Evolutionary conservation across 768 basidiomycete species (phyloP).

Genomic region (Rhodotorula sphaerocarpa): DNA sequence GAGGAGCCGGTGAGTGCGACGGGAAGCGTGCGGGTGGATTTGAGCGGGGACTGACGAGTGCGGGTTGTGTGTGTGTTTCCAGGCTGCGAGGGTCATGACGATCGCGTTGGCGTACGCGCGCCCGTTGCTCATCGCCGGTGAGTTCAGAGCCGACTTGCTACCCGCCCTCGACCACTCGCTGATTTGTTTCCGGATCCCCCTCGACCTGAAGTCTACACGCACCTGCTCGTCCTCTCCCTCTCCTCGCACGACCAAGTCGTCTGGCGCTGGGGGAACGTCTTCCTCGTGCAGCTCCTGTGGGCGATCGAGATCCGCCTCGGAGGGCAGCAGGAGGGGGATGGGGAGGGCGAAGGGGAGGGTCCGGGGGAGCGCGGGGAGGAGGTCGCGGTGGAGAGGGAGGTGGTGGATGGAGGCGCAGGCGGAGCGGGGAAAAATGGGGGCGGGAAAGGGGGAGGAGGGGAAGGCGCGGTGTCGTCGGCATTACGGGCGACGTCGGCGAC

Average conservation of each 20-base stretch:
- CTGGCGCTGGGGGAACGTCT: conserved; percentile 38
- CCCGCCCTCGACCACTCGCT: too few relatives aligned
- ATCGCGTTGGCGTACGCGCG: conserved; percentile 35
- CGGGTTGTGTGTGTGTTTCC: background rate
- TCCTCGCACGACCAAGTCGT: conserved; percentile 29
- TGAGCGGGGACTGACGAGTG: background rate
- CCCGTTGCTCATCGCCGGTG: conserved; percentile 33
- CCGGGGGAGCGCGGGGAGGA: conserved; percentile 8
- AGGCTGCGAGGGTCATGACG: conserved; percentile 33
- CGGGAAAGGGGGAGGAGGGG: too few relatives aligned
- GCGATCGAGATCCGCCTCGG: conserved; percentile 35
- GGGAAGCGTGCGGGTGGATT: background rate
- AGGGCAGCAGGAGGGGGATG: conserved; percentile 13
- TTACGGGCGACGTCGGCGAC: too few relatives aligned
- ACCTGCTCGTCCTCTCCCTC: conserved; percentile 23
- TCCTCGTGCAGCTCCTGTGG: conserved; percentile 32
- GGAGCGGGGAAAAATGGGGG: background rate
- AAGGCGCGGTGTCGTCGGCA: too few relatives aligned
- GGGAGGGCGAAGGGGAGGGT: background rate
- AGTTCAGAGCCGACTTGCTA: too few relatives aligned
- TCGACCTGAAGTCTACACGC: conserved; percentile 24
- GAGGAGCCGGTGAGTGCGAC: conserved; percentile 26
- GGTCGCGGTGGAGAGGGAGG: background rate
- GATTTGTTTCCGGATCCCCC: too few relatives aligned
- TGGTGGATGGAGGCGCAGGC: too few relatives aligned